phyloP scores from a whole-genome alignment of 495 filamentous ascomycete species.

The Aspergillus egyptiacus region DNA sequence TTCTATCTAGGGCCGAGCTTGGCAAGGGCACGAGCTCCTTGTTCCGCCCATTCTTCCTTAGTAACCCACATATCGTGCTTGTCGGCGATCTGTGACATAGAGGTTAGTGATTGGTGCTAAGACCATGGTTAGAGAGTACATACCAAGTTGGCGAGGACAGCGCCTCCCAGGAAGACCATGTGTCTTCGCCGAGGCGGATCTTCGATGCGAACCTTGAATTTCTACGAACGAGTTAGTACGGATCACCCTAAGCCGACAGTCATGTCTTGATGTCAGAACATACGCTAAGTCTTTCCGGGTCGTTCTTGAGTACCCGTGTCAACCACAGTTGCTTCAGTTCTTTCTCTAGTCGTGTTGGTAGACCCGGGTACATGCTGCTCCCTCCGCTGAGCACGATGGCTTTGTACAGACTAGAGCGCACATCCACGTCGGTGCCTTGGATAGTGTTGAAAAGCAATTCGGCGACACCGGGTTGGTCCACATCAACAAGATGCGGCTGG shows the following conservation, averaged over 20 bases:
- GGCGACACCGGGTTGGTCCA: constrained; percentile 93
- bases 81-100: constrained; percentile 70
- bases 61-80: constrained; percentile 99
- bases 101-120: constrained; percentile 13
- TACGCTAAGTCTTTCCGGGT: constrained; percentile 84
- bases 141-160: constrained; percentile 91
- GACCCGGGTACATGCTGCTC: constrained; percentile 96
- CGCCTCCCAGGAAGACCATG: constrained; percentile 98
- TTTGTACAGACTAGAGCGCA: constrained; percentile 88
- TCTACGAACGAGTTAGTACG: constrained; percentile 45
- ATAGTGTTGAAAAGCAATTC: constrained; percentile 99
- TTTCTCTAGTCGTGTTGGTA: constrained; percentile 93
- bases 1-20: constrained; percentile 67
- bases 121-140: background rate
- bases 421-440: constrained; percentile 90
- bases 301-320: constrained; percentile 78
- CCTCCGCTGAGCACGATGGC: constrained; percentile 95
- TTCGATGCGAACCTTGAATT: constrained; percentile 99
- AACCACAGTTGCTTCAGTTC: constrained; percentile 98
- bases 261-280: constrained; percentile 23
- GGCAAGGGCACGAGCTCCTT: constrained; percentile 76
- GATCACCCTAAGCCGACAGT: background rate
- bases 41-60: constrained; percentile 94
- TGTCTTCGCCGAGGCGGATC: constrained; percentile 92
- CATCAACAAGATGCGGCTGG: constrained; percentile 97